Evolutionary conservation across 129 eudicot genomes (phyloP).

Genomic region (Flaveria bidentis): DNA sequence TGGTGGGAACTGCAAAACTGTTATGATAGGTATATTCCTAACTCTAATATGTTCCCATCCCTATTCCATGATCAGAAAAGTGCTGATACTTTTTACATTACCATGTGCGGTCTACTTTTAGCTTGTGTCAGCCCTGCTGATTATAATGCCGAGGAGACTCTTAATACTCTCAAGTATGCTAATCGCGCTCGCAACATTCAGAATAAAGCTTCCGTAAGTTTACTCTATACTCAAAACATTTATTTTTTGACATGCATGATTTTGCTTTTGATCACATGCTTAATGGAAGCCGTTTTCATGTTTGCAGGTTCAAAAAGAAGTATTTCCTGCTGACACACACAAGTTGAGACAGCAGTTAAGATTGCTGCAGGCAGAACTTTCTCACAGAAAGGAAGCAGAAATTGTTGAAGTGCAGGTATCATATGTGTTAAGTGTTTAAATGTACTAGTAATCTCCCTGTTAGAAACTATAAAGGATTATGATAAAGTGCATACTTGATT

Average conservation of each 20-base stretch:
- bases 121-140: slow-evolving; percentile 99
- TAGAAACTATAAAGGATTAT: slow-evolving; percentile 15
- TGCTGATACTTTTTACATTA: slow-evolving; percentile 8
- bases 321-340: slow-evolving; percentile 78
- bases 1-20: slow-evolving; percentile 98
- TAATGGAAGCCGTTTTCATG: background rate
- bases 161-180: slow-evolving; percentile 93
- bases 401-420: slow-evolving; percentile 76
- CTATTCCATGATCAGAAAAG: background rate
- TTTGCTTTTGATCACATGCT: background rate
- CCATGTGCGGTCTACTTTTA: slow-evolving; percentile 38
- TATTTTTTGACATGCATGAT: background rate
- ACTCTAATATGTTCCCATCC: background rate
- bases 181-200: slow-evolving; percentile 98
- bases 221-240: background rate
- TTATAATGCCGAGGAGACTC: slow-evolving; percentile 94
- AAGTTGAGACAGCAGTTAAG: slow-evolving; percentile 96
- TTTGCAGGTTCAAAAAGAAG: slow-evolving; percentile 84
- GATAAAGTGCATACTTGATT: slow-evolving; percentile 24
- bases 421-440: background rate
- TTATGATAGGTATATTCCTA: slow-evolving; percentile 80
- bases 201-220: slow-evolving; percentile 89
- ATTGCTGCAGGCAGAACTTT: slow-evolving; percentile 90
- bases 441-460: background rate
- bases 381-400: slow-evolving; percentile 80